Evolutionary conservation across 768 basidiomycete species (phyloP).

Genomic region (Rubroboletus pulcherrimus): DNA sequence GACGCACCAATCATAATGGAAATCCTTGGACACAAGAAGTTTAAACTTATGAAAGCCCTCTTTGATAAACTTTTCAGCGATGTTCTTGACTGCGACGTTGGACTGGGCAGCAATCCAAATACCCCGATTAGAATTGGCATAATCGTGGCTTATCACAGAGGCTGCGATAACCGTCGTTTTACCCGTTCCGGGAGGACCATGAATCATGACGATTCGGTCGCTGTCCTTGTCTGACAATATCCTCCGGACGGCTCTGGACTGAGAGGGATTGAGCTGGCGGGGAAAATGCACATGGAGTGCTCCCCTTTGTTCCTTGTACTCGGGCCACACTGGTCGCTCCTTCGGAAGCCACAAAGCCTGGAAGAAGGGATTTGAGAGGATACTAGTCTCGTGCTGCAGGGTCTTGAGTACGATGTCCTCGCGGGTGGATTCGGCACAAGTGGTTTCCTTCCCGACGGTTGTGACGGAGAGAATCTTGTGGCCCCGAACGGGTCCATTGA

Average conservation of each 20-base stretch:
- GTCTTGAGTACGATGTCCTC: slow-evolving; percentile 19
- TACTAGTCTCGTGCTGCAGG: slow-evolving; percentile 14
- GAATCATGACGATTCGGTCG: slow-evolving; percentile 26
- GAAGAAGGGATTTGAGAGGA: slow-evolving; percentile 26
- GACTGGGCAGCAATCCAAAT: slow-evolving; percentile 47
- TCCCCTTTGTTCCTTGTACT: not conserved
- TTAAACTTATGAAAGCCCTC: slow-evolving; percentile 34
- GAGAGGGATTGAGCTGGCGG: slow-evolving; percentile 25
- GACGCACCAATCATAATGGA: slow-evolving; percentile 44
- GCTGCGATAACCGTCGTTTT: slow-evolving; percentile 45
- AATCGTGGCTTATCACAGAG: slow-evolving; percentile 24
- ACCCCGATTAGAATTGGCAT: slow-evolving; percentile 4
- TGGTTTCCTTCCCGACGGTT: slow-evolving; percentile 53
- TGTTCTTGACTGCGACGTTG: slow-evolving; percentile 51
- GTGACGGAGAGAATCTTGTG: slow-evolving; percentile 33
- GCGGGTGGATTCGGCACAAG: slow-evolving; percentile 46
- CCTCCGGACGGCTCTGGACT: slow-evolving; percentile 25
- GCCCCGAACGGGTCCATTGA: slow-evolving; percentile 22
- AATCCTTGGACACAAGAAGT: slow-evolving; percentile 44
- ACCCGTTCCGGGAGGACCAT: slow-evolving; percentile 42
- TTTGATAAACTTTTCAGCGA: slow-evolving; percentile 42
- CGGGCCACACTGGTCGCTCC: slow-evolving; percentile 16
- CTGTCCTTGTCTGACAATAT: slow-evolving; percentile 24
- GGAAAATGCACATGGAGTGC: not conserved
- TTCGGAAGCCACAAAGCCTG: slow-evolving; percentile 27